phyloP scores from a whole-genome alignment of 106 monocot genomes.

The Platanthera guangdongensis region DNA sequence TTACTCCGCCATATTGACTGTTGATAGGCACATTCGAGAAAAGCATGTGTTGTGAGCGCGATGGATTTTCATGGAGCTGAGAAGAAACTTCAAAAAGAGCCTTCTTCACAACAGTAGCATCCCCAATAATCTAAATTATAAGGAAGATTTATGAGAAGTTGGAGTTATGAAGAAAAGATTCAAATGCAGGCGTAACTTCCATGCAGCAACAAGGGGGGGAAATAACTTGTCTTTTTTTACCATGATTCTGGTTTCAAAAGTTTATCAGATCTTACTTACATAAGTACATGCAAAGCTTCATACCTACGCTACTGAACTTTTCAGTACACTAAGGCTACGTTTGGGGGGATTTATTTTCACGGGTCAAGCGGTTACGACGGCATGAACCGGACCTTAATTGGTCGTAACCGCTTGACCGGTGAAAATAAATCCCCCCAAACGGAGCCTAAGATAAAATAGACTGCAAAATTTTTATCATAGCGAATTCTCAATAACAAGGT shows the following conservation, averaged over 20 bases:
- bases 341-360: not conserved
- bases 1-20: conserved; percentile 35
- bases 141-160: not conserved
- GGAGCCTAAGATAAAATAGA: too few relatives aligned
- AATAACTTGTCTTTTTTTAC: not conserved
- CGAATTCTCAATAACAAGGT: not conserved
- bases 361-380: too few relatives aligned
- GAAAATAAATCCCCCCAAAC: too few relatives aligned
- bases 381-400: too few relatives aligned
- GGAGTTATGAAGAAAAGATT: not conserved
- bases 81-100: conserved; percentile 72
- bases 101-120: conserved; percentile 64
- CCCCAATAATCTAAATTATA: conserved; percentile 64
- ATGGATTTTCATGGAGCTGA: conserved; percentile 86
- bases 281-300: not conserved
- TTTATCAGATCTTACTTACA: not conserved
- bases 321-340: not conserved
- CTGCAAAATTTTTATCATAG: not conserved
- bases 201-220: not conserved
- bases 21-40: conserved; percentile 29
- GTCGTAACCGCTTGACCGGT: too few relatives aligned
- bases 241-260: not conserved
- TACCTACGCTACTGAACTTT: not conserved
- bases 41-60: conserved; percentile 74
- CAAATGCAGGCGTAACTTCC: not conserved